Evolutionary conservation across 495 filamentous ascomycete genomes (phyloP), one percentile per base, ranked within the genome.

Genomic region (Pyrenula aspistea): DNA sequence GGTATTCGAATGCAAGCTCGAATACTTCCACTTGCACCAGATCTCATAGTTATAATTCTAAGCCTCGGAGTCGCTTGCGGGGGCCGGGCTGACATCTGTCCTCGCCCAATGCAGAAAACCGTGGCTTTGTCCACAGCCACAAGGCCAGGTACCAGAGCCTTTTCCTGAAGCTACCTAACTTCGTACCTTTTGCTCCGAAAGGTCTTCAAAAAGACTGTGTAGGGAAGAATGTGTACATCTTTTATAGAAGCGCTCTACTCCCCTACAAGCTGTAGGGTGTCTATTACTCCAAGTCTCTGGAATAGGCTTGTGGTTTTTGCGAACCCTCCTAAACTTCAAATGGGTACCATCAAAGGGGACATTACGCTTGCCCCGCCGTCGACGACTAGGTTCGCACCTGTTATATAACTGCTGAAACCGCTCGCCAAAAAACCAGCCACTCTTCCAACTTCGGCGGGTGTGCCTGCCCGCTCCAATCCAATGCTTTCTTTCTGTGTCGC

Each of bases 381-480:
- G 24, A 83, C 78, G 21, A 80, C 68, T 56, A 81, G 59, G 60
- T 80, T 80, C 2, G 73, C 67, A 2, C 79, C 79, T 4, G 74
- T 80, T 36, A 82, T 71, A 60, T 81, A 83, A 55, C 72, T 77
- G 58, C 76, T 79, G 63, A 81, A 81, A 4, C 77, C 75, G 58
- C 73, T 77, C 2, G 77, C 78, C 56, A 81, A 60, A 61, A 81
- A 82, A 2, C 81, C 81, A 12, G 76, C 81, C 15, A 83, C 80
- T 47, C 74, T 62, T 22, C 73, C 81, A 2, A 83, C 78, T 62
- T 84, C 81, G 47, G 73, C 69, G 2, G 80, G 78, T 20, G 73
- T 52, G 0, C 76, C 76, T 1, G 75, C 67, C 49, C 76, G 62
- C 62, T 79, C 77, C 10, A 80, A 60, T 15, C 75, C 74, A 55